These are phyloP conservation scores for Sporisorium exsertum DNA, from an alignment of 1,284 basidiomycete genomes.

Conservation along the genomic window DNA sequence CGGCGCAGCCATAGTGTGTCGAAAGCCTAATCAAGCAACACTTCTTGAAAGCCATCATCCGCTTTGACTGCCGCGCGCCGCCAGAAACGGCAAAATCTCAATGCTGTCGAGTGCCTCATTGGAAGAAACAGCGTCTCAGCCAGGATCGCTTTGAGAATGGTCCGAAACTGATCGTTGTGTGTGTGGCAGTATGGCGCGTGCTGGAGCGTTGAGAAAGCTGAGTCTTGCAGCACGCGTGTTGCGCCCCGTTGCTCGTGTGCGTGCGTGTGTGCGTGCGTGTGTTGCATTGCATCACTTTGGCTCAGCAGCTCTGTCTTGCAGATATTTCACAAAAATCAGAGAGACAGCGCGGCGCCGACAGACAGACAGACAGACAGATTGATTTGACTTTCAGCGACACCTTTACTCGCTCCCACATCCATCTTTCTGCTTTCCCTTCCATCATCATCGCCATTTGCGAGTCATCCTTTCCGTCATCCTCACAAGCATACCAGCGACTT, in stretches of 20 bases:
- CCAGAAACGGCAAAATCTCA: too few species aligned
- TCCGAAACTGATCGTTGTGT: too few species aligned
- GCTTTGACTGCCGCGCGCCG: too few species aligned
- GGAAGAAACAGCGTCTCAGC: too few species aligned
- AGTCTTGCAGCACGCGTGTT: background rate
- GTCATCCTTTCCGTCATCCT: conserved; percentile 3
- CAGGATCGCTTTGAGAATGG: background rate
- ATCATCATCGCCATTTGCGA: conserved; percentile 10
- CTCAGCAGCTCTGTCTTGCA: background rate
- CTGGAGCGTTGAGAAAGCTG: too few species aligned
- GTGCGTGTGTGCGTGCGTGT: conserved; percentile 2
- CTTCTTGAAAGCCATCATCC: too few species aligned
- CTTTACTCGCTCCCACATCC: conserved; percentile 8
- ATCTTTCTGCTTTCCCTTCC: background rate
- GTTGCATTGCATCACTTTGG: conserved; percentile 1
- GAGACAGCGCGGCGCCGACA: conserved; percentile 7
- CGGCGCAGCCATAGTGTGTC: background rate
- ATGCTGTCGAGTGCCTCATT: too few species aligned
- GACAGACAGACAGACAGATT: too few species aligned
- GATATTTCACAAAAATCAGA: background rate
- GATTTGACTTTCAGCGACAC: background rate
- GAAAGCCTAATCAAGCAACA: background rate
- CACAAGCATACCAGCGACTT: conserved; percentile 30
- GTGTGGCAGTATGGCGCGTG: conserved; percentile 2
- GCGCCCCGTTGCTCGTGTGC: conserved; percentile 2